These are phyloP conservation scores for Quercus gilva DNA, from an alignment of 306 rosid species.

Conservation along the genomic window DNA sequence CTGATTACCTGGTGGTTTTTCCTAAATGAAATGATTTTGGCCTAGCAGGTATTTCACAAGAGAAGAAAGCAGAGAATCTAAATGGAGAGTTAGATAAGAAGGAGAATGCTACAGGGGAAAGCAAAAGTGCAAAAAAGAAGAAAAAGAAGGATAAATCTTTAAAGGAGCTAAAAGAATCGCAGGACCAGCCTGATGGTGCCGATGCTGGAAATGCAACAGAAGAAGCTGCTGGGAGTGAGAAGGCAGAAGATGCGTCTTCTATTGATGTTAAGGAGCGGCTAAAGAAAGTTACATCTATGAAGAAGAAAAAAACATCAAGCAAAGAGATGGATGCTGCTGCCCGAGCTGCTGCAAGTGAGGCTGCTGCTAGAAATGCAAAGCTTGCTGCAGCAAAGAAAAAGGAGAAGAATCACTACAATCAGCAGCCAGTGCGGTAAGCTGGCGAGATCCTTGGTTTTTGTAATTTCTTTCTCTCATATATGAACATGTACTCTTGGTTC, in stretches of 20 bases:
- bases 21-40: neutral
- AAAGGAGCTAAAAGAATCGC: slow-evolving; percentile 62
- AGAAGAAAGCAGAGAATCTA: slow-evolving; percentile 36
- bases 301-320: slow-evolving; percentile 65
- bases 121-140: slow-evolving; percentile 66
- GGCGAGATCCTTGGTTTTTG: slow-evolving; percentile 17
- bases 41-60: slow-evolving; percentile 27
- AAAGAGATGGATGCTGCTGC: slow-evolving; percentile 80
- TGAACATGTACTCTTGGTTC: slow-evolving; percentile 47
- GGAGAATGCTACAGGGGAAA: slow-evolving; percentile 49
- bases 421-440: slow-evolving; percentile 73
- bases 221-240: slow-evolving; percentile 40
- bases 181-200: slow-evolving; percentile 36
- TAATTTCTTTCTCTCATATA: slow-evolving; percentile 30
- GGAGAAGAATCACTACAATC: slow-evolving; percentile 74
- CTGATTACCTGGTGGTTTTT: neutral
- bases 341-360: slow-evolving; percentile 67
- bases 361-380: slow-evolving; percentile 71
- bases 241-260: slow-evolving; percentile 46
- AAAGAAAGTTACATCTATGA: slow-evolving; percentile 64
- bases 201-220: slow-evolving; percentile 32
- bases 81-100: slow-evolving; percentile 50
- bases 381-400: slow-evolving; percentile 74
- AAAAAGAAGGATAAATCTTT: slow-evolving; percentile 71
- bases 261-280: slow-evolving; percentile 74